Evolutionary conservation across 306 rosid species (phyloP).

Genomic region (Castanospermum australe): DNA sequence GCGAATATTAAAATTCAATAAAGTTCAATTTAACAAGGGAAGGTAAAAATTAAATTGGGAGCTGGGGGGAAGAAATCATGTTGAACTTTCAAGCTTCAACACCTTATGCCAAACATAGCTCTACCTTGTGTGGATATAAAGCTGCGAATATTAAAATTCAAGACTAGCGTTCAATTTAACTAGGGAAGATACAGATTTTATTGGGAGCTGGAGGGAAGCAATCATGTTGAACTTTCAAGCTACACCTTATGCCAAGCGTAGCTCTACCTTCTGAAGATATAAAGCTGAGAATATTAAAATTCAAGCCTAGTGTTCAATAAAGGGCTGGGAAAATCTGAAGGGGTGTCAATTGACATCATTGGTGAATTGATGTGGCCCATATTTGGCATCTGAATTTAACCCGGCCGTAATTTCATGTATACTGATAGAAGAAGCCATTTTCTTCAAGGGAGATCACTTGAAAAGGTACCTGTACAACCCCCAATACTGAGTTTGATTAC

Average conservation of each 20-base stretch:
- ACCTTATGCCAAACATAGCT: not conserved
- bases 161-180: not conserved
- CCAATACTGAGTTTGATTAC: not conserved
- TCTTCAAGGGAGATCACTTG: not conserved
- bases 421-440: not conserved
- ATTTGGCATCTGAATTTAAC: not conserved
- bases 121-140: constrained; percentile 3
- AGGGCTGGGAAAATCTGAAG: not conserved
- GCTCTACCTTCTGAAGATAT: constrained; percentile 1
- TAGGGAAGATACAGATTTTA: not conserved
- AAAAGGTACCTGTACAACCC: not conserved
- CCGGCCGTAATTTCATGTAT: not conserved
- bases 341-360: not conserved
- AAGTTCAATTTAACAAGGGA: not conserved
- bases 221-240: not conserved
- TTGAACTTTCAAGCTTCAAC: constrained; percentile 13
- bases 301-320: not conserved
- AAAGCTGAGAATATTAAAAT: not conserved
- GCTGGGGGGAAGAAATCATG: not conserved
- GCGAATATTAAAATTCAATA: not conserved
- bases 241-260: not conserved
- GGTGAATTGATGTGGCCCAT: not conserved
- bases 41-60: not conserved
- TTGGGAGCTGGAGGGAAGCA: not conserved
- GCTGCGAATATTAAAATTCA: not conserved